A percentile compares a stretch with the other conserved stretches of the same genome.
These are phyloP conservation scores for Sanghuangporus sanghuang DNA, from an alignment of 1,284 basidiomycete genomes.

Conservation along the genomic window DNA sequence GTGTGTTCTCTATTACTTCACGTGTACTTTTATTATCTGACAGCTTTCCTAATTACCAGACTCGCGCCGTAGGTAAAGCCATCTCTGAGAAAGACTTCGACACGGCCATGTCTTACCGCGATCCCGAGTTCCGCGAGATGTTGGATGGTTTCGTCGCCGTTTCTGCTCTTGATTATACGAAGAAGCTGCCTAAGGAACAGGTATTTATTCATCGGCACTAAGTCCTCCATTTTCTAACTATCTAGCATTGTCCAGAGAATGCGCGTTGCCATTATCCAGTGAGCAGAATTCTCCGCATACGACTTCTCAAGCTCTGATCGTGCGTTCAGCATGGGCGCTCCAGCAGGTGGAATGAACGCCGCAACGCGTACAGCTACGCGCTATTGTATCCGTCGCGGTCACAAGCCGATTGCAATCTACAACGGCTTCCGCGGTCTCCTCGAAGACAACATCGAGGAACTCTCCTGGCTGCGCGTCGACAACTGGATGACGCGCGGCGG, in stretches of 20 bases:
- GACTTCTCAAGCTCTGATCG: conserved; percentile 14
- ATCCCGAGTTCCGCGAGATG: conserved; percentile 88
- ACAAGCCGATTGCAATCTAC: conserved; percentile 86
- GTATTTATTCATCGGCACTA: conserved; percentile 31
- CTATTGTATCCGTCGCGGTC: conserved; percentile 90
- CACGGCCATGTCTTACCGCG: conserved; percentile 84
- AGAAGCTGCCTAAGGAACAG: conserved; percentile 58
- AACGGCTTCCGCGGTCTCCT: conserved; percentile 95
- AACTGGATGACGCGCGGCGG: conserved; percentile 95
- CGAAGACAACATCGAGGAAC: conserved; percentile 80
- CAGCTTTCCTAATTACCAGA: conserved; percentile 42
- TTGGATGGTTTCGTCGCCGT: conserved; percentile 80
- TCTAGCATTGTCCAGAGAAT: conserved; percentile 9
- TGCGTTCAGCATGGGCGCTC: conserved; percentile 78
- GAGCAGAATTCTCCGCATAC: background rate
- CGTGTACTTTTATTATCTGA: background rate
- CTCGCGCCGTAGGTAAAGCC: conserved; percentile 79
- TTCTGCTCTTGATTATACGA: conserved; percentile 57
- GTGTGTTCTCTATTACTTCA: conserved; percentile 33
- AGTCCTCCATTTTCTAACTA: background rate
- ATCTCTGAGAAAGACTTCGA: conserved; percentile 84
- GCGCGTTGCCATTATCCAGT: conserved; percentile 16
- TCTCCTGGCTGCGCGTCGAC: conserved; percentile 97
- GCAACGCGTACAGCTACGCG: conserved; percentile 93
- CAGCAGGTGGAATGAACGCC: conserved; percentile 98